phyloP scores from a whole-genome alignment of 108 stramenopile species.

The Skeletonema grethae region DNA sequence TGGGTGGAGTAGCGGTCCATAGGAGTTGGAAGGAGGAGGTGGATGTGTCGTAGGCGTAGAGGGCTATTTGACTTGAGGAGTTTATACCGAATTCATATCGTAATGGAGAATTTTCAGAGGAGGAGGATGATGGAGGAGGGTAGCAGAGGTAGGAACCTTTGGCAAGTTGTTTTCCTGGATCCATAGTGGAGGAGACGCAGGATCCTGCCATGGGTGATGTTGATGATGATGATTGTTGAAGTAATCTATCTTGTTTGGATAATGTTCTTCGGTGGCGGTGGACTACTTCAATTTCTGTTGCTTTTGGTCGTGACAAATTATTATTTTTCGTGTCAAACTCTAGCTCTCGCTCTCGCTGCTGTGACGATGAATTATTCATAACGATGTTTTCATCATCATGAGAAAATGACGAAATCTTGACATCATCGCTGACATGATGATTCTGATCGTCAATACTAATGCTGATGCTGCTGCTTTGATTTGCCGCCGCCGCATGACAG shows the following conservation, averaged over 20 bases:
- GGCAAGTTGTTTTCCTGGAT: background rate
- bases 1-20: background rate
- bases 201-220: background rate
- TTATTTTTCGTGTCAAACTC: no score
- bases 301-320: no score
- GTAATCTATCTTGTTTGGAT: background rate
- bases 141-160: background rate
- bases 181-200: background rate
- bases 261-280: no score
- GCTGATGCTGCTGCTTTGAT: no score
- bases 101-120: background rate
- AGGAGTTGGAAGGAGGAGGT: background rate
- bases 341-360: no score
- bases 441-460: no score
- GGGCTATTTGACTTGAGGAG: background rate
- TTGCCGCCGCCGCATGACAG: no score
- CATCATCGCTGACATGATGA: no score
- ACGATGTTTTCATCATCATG: no score
- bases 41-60: background rate
- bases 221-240: background rate
- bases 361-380: no score
- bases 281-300: no score
- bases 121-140: background rate
- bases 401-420: no score
- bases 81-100: conserved; percentile 6